Percentiles rank a stretch among this genome's conserved stretches.
Conservation (phyloP, 73 alveolate genomes). For the Stentor roeselii region DNA sequence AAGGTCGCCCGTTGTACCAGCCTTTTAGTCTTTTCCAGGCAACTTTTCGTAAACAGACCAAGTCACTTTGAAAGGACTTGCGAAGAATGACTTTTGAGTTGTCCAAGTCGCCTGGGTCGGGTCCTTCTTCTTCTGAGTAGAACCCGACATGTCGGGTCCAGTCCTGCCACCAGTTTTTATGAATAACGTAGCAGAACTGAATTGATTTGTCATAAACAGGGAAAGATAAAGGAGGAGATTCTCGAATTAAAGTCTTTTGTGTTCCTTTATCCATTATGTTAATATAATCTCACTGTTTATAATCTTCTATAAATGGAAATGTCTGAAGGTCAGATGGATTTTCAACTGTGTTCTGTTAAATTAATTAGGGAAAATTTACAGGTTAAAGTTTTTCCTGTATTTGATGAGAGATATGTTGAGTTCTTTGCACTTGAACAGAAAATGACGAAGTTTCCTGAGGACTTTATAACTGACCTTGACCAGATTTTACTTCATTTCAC, state of each 20-base stretch:
- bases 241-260: not conserved
- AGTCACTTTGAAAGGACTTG: not conserved
- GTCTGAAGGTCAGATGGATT: too few relatives aligned
- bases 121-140: not conserved
- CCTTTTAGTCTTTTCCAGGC: not conserved
- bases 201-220: not conserved
- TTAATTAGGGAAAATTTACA: too few relatives aligned
- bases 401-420: too few relatives aligned
- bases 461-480: too few relatives aligned
- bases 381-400: too few relatives aligned
- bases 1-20: not conserved
- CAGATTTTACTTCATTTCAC: too few relatives aligned
- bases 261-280: not conserved
- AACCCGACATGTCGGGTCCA: not conserved
- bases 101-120: not conserved
- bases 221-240: not conserved
- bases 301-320: not conserved
- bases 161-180: not conserved
- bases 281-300: not conserved
- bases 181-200: too few relatives aligned
- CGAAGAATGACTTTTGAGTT: not conserved
- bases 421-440: too few relatives aligned
- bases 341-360: too few relatives aligned
- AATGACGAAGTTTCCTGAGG: too few relatives aligned
- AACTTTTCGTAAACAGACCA: not conserved